Conservation (phyloP, 768 basidiomycete genomes). For the Cystobasidium ongulense region DNA sequence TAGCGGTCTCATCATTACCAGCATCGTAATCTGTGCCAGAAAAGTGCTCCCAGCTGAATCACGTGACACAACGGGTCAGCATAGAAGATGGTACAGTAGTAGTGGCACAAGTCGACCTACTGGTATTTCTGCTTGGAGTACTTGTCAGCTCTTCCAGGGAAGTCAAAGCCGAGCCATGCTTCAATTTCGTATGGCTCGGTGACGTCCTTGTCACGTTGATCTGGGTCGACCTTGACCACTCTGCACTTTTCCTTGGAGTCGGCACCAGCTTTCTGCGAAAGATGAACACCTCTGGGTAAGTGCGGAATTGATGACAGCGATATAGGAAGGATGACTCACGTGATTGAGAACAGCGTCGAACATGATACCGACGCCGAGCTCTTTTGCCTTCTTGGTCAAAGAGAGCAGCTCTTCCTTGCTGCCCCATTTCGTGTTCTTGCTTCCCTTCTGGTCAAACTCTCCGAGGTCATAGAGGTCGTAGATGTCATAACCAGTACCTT, state of each 20-base stretch:
- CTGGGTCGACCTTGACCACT: slow-evolving; percentile 47
- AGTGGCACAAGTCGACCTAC: slow-evolving; percentile 37
- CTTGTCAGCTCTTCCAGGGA: slow-evolving; percentile 47
- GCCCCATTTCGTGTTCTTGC: slow-evolving; percentile 46
- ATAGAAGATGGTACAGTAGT: too few relatives aligned
- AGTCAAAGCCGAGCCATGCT: slow-evolving; percentile 48
- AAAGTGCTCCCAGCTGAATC: slow-evolving; percentile 35
- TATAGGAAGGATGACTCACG: slow-evolving; percentile 37
- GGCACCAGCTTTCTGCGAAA: slow-evolving; percentile 43
- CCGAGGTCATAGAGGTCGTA: slow-evolving; percentile 45
- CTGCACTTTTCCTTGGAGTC: slow-evolving; percentile 47
- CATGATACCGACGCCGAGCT: slow-evolving; percentile 46
- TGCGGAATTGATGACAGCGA: neutral
- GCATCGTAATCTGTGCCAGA: slow-evolving; percentile 49
- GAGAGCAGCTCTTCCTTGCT: slow-evolving; percentile 47
- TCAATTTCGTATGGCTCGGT: slow-evolving; percentile 47
- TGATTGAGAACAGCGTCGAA: slow-evolving; percentile 49
- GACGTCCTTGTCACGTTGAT: slow-evolving; percentile 47
- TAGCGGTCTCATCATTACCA: slow-evolving; percentile 42
- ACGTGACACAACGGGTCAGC: too few relatives aligned
- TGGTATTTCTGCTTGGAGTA: slow-evolving; percentile 46
- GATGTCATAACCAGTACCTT: slow-evolving; percentile 46
- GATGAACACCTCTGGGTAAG: neutral
- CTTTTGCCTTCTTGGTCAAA: slow-evolving; percentile 45
- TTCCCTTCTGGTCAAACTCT: slow-evolving; percentile 47